Evolutionary conservation across 108 stramenopile species (phyloP).

Genomic region (Schizochytrium sp.): DNA sequence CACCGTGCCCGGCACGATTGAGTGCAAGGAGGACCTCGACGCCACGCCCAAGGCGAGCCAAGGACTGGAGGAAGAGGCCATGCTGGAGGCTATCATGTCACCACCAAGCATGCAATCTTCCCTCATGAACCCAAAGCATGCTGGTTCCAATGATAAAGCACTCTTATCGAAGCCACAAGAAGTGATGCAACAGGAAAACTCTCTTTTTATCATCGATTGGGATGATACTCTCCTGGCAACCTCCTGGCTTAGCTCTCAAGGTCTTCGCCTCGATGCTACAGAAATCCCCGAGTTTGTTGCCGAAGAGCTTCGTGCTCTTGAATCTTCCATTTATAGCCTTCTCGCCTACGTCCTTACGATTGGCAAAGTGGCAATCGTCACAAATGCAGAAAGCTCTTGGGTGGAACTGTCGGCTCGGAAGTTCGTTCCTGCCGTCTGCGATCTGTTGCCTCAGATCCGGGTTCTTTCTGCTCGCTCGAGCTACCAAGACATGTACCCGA

Average conservation of each 20-base stretch:
- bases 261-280: conserved; percentile 60
- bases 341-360: neutral
- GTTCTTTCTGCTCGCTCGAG: conserved; percentile 60
- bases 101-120: conserved; percentile 10
- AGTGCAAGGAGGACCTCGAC: conserved; percentile 51
- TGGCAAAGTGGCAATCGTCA: conserved; percentile 46
- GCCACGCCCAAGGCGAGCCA: conserved; percentile 54
- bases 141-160: neutral
- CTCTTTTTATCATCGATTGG: conserved; percentile 63
- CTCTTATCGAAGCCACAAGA: neutral
- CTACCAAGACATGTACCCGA: conserved; percentile 38
- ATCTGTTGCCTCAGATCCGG: conserved; percentile 16
- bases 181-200: neutral
- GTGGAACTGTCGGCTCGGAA: conserved; percentile 32
- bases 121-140: neutral
- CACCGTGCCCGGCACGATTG: conserved; percentile 39
- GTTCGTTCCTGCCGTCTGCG: conserved; percentile 54
- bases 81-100: conserved; percentile 24
- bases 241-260: conserved; percentile 58
- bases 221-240: conserved; percentile 62
- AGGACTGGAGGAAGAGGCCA: neutral
- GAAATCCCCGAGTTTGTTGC: conserved; percentile 74
- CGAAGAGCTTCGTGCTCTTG: conserved; percentile 86
- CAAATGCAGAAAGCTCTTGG: conserved; percentile 63
- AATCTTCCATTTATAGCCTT: conserved; percentile 66